Percentiles rank a stretch among this genome's conserved stretches.
Evolutionary conservation across 148 eudicot species (phyloP).

Genomic region (Rhododendron ovatum): DNA sequence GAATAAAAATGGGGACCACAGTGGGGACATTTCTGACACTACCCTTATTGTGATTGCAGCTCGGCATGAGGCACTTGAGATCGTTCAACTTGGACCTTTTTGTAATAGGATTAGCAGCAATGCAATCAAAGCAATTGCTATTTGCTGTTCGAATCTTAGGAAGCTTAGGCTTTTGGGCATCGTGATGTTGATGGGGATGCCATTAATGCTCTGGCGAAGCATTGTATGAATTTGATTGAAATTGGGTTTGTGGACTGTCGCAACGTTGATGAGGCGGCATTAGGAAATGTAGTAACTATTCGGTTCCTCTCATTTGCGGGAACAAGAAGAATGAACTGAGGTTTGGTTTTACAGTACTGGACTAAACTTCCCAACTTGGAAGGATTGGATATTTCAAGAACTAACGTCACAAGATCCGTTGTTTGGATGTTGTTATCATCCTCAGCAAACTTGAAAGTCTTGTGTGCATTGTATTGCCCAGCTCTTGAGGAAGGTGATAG

Average conservation of each 20-base stretch:
- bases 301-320: constrained; percentile 79
- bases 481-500: constrained; percentile 53
- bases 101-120: constrained; percentile 64
- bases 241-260: constrained; percentile 75
- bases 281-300: constrained; percentile 57
- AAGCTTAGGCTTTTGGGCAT: constrained; percentile 66
- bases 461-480: constrained; percentile 76
- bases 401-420: constrained; percentile 50
- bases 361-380: constrained; percentile 52
- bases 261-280: constrained; percentile 60
- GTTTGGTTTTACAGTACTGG: constrained; percentile 57
- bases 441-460: constrained; percentile 55
- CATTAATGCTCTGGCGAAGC: constrained; percentile 54
- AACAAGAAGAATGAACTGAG: constrained; percentile 64
- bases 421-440: constrained; percentile 45
- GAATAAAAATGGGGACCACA: constrained; percentile 80
- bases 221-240: constrained; percentile 57
- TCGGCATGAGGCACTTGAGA: constrained; percentile 41
- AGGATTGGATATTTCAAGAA: constrained; percentile 89
- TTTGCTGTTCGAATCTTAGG: constrained; percentile 58
- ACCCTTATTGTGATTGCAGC: constrained; percentile 52
- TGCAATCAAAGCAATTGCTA: constrained; percentile 63
- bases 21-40: constrained; percentile 67
- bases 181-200: constrained; percentile 64
- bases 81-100: constrained; percentile 66